Evolutionary conservation across 2,329 filamentous ascomycete species (phyloP), one percentile per base, ranked within the genome.

Genomic region (Trichoderma simmonsii): DNA sequence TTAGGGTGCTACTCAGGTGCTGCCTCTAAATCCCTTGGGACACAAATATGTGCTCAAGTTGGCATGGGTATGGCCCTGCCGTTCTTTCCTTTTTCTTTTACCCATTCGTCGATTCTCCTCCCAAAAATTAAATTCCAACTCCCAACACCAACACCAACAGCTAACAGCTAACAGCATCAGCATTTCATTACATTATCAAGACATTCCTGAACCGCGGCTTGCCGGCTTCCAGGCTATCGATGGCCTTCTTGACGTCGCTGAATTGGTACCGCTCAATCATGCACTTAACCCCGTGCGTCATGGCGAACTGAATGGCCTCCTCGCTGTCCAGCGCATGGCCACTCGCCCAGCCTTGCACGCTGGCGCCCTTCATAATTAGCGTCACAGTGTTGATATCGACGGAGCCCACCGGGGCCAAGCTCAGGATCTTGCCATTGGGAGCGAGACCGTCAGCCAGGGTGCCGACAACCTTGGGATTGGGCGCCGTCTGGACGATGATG

Each of bases 281-380:
- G 66, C 91, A 91, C 80, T 88, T 87, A 74, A 94, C 86, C 5
- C 84, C 83, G 75, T 93, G 89, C 18, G 84, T 80, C 72, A 85
- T 82, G 0, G 91, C 87, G 77, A 94, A 94, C 3, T 83, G 84
- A 66, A 94, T 86, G 73, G 92, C 90, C 75, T 92, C 89, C 76
- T 90, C 87, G 70, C 86, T 85, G 73, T 93, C 88, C 60, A 89
- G 83, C 1, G 90, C 85, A 51, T 92, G 86, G 0, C 91, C 91
- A 26, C 88, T 87, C 0, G 92, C 85, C 80, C 86, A 90, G 11
- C 90, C 90, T 73, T 89, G 85, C 1, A 96, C 83, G 3, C 86
- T 88, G 18, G 89, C 81, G 4, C 89, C 91, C 72, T 86, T 84
- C 6, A 48, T 6, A 7, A 89, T 82, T 64, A 89, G 72, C 14